Percentiles rank a stretch among this genome's conserved stretches.
Conservation (phyloP, 257 asterid genomes). For the Solanum chiquidenum region DNA sequence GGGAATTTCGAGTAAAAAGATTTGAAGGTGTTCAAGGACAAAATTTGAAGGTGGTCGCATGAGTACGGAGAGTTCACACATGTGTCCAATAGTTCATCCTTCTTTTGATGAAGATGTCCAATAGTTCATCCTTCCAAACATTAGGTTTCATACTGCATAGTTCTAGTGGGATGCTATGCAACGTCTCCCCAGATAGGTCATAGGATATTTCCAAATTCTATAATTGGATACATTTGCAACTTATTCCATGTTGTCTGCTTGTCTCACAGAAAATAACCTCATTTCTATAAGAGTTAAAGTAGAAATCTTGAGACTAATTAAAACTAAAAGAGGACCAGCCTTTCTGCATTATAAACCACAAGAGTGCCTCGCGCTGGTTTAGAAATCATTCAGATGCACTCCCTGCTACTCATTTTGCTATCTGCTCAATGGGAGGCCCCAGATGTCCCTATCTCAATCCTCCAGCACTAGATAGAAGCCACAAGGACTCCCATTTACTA, state of each 20-base stretch:
- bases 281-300: not conserved
- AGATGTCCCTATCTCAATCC: not conserved
- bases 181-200: not conserved
- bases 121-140: not conserved
- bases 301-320: not conserved
- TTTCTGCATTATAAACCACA: not conserved
- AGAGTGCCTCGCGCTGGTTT: not conserved
- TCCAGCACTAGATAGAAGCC: not conserved
- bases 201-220: not conserved
- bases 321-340: not conserved
- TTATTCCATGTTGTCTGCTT: not conserved
- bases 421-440: not conserved
- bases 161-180: not conserved
- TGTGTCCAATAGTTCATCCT: too few relatives aligned
- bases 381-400: not conserved
- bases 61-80: not conserved
- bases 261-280: not conserved
- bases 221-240: not conserved
- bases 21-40: not conserved
- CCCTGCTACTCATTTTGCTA: not conserved
- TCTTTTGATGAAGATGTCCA: too few relatives aligned
- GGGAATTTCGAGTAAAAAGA: not conserved
- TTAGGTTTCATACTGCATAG: not conserved
- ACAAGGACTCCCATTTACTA: not conserved
- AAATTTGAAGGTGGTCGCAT: not conserved